A percentile compares a stretch with the other conserved stretches of the same genome.
These are phyloP conservation scores for Penicillium sp. DNA, from an alignment of 2,329 filamentous ascomycete genomes.

Conservation along the genomic window DNA sequence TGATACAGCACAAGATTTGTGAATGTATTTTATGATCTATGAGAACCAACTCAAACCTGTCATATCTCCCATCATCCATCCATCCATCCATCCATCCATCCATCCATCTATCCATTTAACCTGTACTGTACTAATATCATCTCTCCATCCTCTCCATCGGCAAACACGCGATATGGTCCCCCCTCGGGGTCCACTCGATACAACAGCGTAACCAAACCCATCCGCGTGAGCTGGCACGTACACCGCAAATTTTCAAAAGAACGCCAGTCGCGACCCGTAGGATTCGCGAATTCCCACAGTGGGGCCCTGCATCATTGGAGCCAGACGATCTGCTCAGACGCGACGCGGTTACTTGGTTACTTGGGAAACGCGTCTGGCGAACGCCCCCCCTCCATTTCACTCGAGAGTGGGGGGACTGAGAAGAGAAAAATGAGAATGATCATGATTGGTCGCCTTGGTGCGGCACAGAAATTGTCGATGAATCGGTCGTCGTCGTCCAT, in stretches of 20 bases:
- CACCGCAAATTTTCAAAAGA: constrained; percentile 26
- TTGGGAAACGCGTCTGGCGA: constrained; percentile 37
- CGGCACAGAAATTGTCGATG: constrained; percentile 7
- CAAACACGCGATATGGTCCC: background rate
- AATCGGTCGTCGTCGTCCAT: background rate
- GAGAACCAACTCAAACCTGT: background rate
- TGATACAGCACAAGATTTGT: background rate
- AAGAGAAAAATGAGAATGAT: background rate
- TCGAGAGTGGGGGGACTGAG: background rate
- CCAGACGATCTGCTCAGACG: constrained; percentile 29
- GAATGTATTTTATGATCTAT: background rate
- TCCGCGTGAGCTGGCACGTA: constrained; percentile 19
- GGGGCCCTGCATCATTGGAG: constrained; percentile 31
- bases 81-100: background rate
- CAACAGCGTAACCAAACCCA: background rate
- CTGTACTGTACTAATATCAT: background rate
- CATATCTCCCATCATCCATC: background rate
- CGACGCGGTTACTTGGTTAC: constrained; percentile 41
- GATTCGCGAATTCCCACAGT: constrained; percentile 28
- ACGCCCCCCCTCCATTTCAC: background rate
- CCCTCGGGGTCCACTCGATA: background rate
- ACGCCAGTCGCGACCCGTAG: background rate
- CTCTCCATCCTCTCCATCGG: background rate
- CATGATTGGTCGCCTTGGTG: background rate
- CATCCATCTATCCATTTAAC: background rate